A percentile compares a stretch with the other conserved stretches of the same genome.
These are phyloP conservation scores for Mollisia scopiformis DNA, from an alignment of 2,329 filamentous ascomycete genomes.

Conservation along the genomic window DNA sequence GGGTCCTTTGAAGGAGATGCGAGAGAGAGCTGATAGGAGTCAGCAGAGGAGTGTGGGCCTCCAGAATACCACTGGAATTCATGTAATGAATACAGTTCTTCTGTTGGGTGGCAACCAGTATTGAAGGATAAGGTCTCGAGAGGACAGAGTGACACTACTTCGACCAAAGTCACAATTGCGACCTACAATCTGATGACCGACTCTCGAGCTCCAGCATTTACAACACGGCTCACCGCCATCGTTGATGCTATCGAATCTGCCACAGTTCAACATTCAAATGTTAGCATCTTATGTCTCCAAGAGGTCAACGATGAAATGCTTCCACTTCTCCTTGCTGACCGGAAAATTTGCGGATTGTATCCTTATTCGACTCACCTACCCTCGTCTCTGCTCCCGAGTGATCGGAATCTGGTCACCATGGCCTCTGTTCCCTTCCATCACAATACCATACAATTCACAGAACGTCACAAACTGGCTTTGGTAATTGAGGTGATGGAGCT, in stretches of 20 bases:
- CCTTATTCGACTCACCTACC: constrained; percentile 19
- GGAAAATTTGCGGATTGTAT: constrained; percentile 49
- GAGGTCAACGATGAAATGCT: constrained; percentile 70
- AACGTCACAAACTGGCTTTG: constrained; percentile 60
- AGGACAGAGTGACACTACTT: not conserved
- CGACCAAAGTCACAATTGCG: not conserved
- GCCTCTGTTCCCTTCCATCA: constrained; percentile 59
- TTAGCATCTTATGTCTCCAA: constrained; percentile 51
- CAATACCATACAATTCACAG: constrained; percentile 54
- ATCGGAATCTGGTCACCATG: constrained; percentile 63
- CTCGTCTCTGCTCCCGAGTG: constrained; percentile 49
- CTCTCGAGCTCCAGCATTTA: constrained; percentile 39
- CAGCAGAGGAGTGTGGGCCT: not conserved
- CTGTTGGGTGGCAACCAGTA: not conserved
- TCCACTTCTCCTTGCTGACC: constrained; percentile 54
- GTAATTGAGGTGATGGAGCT: constrained; percentile 47
- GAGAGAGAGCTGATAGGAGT: constrained; percentile 1
- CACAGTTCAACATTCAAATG: not conserved
- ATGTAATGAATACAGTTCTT: not conserved
- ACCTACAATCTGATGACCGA: constrained; percentile 49
- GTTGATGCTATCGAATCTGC: constrained; percentile 39
- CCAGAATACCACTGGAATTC: not conserved
- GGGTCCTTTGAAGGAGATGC: not conserved
- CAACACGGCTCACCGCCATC: constrained; percentile 41
- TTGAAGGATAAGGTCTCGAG: too few species aligned